Conservation (phyloP, 495 filamentous ascomycete species). For the Penicillium bialowiezense region DNA sequence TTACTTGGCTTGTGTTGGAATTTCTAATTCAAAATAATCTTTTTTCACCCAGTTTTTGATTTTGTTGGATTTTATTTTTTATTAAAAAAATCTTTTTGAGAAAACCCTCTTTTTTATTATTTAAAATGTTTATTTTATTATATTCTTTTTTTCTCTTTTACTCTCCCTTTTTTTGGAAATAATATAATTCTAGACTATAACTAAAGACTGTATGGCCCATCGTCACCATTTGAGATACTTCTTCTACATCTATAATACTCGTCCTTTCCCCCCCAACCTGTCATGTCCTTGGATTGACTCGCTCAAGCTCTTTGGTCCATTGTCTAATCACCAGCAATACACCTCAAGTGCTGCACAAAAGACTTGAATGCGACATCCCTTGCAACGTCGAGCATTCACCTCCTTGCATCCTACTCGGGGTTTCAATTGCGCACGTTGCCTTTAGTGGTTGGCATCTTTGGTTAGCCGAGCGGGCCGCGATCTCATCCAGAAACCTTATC, state of each 20-base stretch:
- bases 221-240: conserved; percentile 7
- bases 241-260: conserved; percentile 27
- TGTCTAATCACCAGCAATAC: too few species aligned
- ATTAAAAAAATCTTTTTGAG: too few species aligned
- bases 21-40: conserved; percentile 13
- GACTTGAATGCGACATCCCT: conserved; percentile 11
- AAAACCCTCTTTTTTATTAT: background rate
- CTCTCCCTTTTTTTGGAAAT: conserved; percentile 2
- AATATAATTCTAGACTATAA: conserved; percentile 15
- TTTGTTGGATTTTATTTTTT: conserved; percentile 10
- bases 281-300: background rate
- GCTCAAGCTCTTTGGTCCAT: background rate
- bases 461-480: conserved; percentile 23
- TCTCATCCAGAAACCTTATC: conserved; percentile 20
- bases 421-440: conserved; percentile 19
- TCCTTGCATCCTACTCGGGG: conserved; percentile 14
- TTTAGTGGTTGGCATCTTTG: conserved; percentile 22
- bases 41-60: background rate
- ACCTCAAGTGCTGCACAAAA: too few species aligned
- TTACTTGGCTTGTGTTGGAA: conserved; percentile 10
- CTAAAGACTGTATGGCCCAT: conserved; percentile 9
- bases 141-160: conserved; percentile 1
- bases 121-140: too few species aligned
- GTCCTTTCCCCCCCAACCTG: conserved; percentile 20
- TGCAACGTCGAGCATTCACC: background rate